Evolutionary conservation across 176 grass and related monocot species (phyloP).

Genomic region (Puya raimondii): DNA sequence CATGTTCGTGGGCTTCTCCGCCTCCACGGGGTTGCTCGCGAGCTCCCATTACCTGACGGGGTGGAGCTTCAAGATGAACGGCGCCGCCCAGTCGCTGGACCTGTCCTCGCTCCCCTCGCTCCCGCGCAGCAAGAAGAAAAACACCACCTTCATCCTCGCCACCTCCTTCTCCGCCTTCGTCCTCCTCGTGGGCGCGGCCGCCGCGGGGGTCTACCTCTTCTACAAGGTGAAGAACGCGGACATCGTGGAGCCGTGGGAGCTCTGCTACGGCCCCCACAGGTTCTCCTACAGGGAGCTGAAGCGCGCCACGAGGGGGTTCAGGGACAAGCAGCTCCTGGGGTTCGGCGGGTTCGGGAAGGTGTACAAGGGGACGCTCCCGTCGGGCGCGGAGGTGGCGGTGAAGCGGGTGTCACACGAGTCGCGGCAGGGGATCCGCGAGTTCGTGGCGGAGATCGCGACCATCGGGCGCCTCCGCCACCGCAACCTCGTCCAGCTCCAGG

Average conservation of each 20-base stretch:
- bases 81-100: constrained; percentile 31
- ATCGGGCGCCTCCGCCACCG: constrained; percentile 72
- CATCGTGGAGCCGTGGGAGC: constrained; percentile 70
- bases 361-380: constrained; percentile 58
- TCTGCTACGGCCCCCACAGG: constrained; percentile 60
- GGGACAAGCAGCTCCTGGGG: constrained; percentile 62
- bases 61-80: constrained; percentile 67
- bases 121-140: constrained; percentile 13
- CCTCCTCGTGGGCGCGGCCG: constrained; percentile 18
- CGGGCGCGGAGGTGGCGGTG: constrained; percentile 45
- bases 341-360: constrained; percentile 86
- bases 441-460: constrained; percentile 73
- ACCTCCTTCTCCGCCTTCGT: constrained; percentile 40
- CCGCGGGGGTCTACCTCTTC: constrained; percentile 19
- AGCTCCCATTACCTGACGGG: constrained; percentile 88
- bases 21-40: constrained; percentile 78
- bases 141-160: constrained; percentile 34
- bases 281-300: constrained; percentile 66
- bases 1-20: constrained; percentile 85
- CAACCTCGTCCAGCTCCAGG: constrained; percentile 78
- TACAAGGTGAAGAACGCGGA: constrained; percentile 60
- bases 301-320: constrained; percentile 59
- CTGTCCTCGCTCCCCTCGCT: constrained; percentile 48
- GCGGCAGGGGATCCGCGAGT: constrained; percentile 61
- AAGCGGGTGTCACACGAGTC: constrained; percentile 77